Evolutionary conservation across 179 eudicot genomes (phyloP), one percentile per base, ranked within the genome.

Genomic region (Corrigiola litoralis): DNA sequence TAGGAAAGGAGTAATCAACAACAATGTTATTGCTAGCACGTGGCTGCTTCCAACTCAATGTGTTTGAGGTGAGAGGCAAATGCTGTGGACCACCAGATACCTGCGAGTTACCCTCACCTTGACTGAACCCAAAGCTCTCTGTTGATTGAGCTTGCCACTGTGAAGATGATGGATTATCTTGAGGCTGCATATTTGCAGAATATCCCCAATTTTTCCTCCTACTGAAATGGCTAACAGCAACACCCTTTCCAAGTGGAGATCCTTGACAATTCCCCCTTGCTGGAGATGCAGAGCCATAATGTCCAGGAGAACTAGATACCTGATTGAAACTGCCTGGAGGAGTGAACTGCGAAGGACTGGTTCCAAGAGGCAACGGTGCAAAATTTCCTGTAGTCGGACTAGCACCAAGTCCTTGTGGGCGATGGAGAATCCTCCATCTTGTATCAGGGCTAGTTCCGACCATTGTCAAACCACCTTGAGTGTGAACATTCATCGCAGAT

Each of bases 331-430:
- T 68, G 65, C 59, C 71, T 67, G 99, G 99, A 58, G 99, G 99
- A 36, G 99, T 95, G 77, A 88, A 91, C 66, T 95, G 99, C 14
- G 99, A 95, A 75, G 99, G 99, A 75, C 99, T 95, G 55, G 89
- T 75, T 48, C 99, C 99, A 49, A 95, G 96, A 58, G 99, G 88
- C 79, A 91, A 82, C 4, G 95, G 88, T 46, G 81, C 85, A 63
- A 91, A 86, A 72, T 85, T 88, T 67, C 90, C 88, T 14, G 80
- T 73, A 38, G 88, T 81, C 31, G 99, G 95, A 78, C 97, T 95
- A 63, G 82, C 77, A 68, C 96, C 96, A 67, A 88, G 84, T 62
- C 97, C 90, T 52, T 80, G 86, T 29, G 89, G 84, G 38, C 77
- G 73, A 34, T 84, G 91, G 68, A 73, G 71, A 47, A 84, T 67